phyloP scores from a whole-genome alignment of 139 green algal genomes.

The Pleodorina starrii region DNA sequence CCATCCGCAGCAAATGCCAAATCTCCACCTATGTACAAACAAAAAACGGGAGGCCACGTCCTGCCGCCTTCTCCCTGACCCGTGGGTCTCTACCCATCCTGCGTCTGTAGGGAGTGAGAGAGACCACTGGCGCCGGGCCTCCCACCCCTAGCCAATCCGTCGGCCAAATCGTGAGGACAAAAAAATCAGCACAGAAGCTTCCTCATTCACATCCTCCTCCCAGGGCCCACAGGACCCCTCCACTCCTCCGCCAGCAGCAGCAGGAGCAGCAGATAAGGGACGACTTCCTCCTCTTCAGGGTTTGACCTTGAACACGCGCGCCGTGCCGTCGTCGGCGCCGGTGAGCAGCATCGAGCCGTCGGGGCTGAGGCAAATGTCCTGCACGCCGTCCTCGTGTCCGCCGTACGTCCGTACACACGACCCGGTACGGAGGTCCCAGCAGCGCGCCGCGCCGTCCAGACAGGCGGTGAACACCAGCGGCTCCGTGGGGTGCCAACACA shows the following conservation, averaged over 20 bases:
- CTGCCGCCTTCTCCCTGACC: too few relatives aligned
- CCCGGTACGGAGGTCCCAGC: conserved; percentile 86
- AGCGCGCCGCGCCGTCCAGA: conserved; percentile 83
- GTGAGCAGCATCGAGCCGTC: conserved; percentile 80
- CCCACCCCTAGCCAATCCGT: not conserved
- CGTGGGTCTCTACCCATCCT: too few relatives aligned
- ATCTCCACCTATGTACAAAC: too few relatives aligned
- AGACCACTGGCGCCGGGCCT: too few relatives aligned
- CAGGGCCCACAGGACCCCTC: too few relatives aligned
- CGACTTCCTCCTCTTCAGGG: not conserved
- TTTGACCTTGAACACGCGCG: conserved; percentile 74
- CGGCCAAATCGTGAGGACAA: not conserved
- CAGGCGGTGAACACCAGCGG: conserved; percentile 84
- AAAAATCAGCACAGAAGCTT: not conserved
- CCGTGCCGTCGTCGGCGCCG: conserved; percentile 81
- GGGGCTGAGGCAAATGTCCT: conserved; percentile 77
- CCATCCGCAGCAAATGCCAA: too few relatives aligned
- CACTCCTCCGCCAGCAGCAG: not conserved
- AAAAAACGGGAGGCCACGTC: too few relatives aligned
- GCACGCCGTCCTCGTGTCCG: conserved; percentile 78
- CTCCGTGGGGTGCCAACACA: conserved; percentile 74
- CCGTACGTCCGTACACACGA: conserved; percentile 62
- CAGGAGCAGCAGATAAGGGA: not conserved
- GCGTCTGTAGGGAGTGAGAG: too few relatives aligned
- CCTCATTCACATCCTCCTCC: too few relatives aligned